Base-by-base conservation (phyloP, 148 eudicot genomes). In the Beta vulgaris region DNA sequence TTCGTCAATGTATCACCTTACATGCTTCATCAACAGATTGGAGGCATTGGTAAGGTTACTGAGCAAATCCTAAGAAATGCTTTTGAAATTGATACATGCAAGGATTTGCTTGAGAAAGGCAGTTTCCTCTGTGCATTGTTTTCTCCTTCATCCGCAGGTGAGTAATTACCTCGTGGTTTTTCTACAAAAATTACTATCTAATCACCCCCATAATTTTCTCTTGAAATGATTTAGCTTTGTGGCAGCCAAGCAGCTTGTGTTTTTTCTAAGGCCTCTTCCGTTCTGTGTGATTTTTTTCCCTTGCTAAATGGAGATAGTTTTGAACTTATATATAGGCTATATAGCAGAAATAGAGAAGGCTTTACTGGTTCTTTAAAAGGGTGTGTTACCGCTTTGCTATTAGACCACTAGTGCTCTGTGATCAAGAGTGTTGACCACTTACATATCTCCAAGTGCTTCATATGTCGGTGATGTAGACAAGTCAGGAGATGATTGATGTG, bases 21-120 rank as follows among this genome's bases (percentile, higher is more conserved):
- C 44, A 31, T 67, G 54, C 71, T 76, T 37, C 68, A n/a, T 73
- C 39, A 76, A 74, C 88, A 95, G 98, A 89, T 95, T 78, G 97
- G 98, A 23, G 98, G 98, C 36, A 95, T 95, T 78, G 98, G 98
- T 76, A 95, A 92, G 84, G 98, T 95, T 66, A 92, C 98, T 31
- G 98, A 95, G 75, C 85, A 86, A 76, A 78, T 92, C 69, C 71
- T 95, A 74, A 92, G 83, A 88, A 93, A 86, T 55, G 97, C 84
- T 18, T 79, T 92, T 79, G 93, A 86, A 78, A 88, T 95, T 78
- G 75, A 83, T 54, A 90, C 98, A 60, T 95, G 98, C 76, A 90
- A 90, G 78, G 96, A 90, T 61, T 85, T 92, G 86, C 83, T 92
- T 82, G 87, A 89, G 77, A 92, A 92, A 85, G 83, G 97, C 77